Evolutionary conservation across 345 rosid genomes (phyloP).

Genomic region (Aegle marmelos): DNA sequence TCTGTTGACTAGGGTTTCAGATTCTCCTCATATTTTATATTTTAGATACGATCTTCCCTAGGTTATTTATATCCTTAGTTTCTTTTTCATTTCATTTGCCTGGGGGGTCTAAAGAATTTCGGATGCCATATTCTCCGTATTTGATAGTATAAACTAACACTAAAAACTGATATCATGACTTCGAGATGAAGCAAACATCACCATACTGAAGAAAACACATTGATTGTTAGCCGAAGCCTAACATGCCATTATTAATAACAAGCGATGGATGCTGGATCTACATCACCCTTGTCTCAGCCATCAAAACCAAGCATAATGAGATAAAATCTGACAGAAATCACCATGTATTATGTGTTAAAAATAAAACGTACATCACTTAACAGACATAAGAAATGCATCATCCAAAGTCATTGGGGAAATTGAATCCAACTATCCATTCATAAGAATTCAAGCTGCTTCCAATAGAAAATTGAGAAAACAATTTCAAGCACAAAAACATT

Average conservation of each 20-base stretch:
- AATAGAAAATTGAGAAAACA: not conserved
- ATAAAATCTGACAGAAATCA: not conserved
- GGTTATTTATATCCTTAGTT: conserved; percentile 2
- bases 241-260: not conserved
- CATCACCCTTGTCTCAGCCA: not conserved
- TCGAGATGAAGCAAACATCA: not conserved
- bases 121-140: not conserved
- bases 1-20: conserved; percentile 15
- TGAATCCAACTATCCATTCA: no score
- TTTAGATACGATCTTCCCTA: conserved; percentile 25
- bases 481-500: not conserved
- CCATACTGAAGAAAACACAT: not conserved
- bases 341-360: no score
- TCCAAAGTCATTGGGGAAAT: no score
- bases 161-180: not conserved
- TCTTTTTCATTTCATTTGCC: not conserved
- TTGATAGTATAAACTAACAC: not conserved
- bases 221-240: not conserved
- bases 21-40: conserved; percentile 4
- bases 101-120: not conserved
- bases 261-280: not conserved
- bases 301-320: not conserved
- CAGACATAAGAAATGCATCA: no score
- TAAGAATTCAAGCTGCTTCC: not conserved
- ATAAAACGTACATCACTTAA: no score